Conservation (phyloP, 129 eudicot species). For the Tagetes erecta region DNA sequence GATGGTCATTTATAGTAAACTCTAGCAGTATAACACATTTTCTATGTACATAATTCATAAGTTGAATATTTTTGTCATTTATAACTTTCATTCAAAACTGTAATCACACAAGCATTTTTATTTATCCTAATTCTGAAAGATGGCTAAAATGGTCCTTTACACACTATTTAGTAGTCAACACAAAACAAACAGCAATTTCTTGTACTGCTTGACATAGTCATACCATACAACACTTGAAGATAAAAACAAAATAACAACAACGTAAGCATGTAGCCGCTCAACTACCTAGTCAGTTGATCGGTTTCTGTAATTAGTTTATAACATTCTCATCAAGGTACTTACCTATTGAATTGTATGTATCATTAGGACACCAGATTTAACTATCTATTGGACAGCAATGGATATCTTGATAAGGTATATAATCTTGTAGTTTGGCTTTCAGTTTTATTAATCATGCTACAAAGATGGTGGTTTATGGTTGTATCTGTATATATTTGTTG, state of each 20-base stretch:
- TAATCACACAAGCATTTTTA: not conserved
- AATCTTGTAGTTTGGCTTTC: slow-evolving; percentile 24
- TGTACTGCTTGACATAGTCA: not conserved
- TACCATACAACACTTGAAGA: not conserved
- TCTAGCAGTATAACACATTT: not conserved
- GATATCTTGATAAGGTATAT: slow-evolving; percentile 71
- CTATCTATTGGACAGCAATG: slow-evolving; percentile 75
- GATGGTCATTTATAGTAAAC: too few relatives aligned
- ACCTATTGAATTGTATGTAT: slow-evolving; percentile 20
- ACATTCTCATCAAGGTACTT: slow-evolving; percentile 9
- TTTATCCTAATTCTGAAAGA: not conserved
- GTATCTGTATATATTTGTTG: not conserved
- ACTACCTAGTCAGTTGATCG: not conserved
- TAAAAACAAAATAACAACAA: not conserved
- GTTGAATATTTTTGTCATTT: not conserved
- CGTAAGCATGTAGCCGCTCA: not conserved
- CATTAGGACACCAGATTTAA: slow-evolving; percentile 66
- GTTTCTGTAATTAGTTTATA: not conserved
- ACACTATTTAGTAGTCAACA: not conserved
- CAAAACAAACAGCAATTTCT: not conserved
- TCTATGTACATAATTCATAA: not conserved
- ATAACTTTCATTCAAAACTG: not conserved
- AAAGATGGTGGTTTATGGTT: slow-evolving; percentile 2
- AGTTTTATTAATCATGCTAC: not conserved
- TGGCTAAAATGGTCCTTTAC: slow-evolving; percentile 1